Base-by-base conservation (phyloP, 345 rosid species). In the Gynandropsis gynandra region DNA sequence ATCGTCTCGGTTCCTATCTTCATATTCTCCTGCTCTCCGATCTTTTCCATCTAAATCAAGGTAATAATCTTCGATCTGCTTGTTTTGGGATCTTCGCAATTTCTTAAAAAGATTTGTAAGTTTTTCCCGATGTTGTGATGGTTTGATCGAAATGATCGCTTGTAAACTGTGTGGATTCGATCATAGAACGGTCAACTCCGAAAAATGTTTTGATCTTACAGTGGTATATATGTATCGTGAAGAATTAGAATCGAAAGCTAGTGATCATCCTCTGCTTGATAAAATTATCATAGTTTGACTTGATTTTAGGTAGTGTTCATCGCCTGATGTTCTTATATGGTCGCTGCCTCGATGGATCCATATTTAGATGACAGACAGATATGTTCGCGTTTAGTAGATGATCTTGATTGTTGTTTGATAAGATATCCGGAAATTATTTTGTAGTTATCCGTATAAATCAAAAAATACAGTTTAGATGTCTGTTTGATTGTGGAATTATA, bases 1-100 rank as follows among this genome's bases (percentile, higher is more conserved):
- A 18, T 20, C 48, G 15, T 42, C 47, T 15, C 37, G 21, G 55
- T 35, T 61, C 27, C n/a, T 48, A 7, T 54, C 40, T 16, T 24
- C 29, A 24, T 24, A 2, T 5, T 24, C 5, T 24, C 37, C 40
- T 35, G 21, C 10, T 52, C 58, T 53, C 27, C 13, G 9, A 1
- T 9, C 31, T 14, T 4, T 48, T 9, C 17, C 19, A 7, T 36
- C 16, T 36, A 36, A 16, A 11, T 41, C 24, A 42, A 54, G 59
- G 50, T 55, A 55, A 42, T 1, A 8, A 4, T 9, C 16, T 50
- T 17, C 32, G 50, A 42, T 55, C 39, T 54, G 16, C 24, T 29
- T 41, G 7, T 8, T 33, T 21, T n/a, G n/a, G n/a, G n/a, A n/a
- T n/a, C n/a, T n/a, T n/a, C n/a, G n/a, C n/a, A n/a, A n/a, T n/a